Percentiles rank a stretch among this genome's conserved stretches.
Conservation (phyloP, 805 yeast genomes). For the Isabelozyma pseudorhagii region DNA sequence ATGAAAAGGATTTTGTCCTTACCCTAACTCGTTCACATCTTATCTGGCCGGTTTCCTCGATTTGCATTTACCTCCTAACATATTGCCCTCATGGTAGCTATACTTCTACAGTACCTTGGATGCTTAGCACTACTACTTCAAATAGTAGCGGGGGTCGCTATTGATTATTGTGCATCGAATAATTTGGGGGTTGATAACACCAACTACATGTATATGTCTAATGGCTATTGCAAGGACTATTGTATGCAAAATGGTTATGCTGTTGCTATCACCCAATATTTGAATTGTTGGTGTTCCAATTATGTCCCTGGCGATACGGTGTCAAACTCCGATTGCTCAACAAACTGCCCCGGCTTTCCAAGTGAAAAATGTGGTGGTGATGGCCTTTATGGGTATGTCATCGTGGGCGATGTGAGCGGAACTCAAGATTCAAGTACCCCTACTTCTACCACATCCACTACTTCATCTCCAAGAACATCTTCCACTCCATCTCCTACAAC, state of each 20-base stretch:
- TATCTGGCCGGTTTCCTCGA: no score
- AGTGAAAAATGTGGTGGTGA: slow-evolving; percentile 40
- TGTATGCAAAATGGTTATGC: slow-evolving; percentile 44
- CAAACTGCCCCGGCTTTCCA: slow-evolving; percentile 45
- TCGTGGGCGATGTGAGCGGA: slow-evolving; percentile 20
- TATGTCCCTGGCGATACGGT: slow-evolving; percentile 43
- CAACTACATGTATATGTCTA: slow-evolving; percentile 31
- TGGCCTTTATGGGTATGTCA: slow-evolving; percentile 54
- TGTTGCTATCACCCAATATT: slow-evolving; percentile 52
- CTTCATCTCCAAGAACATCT: slow-evolving; percentile 1
- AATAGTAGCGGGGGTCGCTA: background rate
- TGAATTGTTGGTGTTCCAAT: slow-evolving; percentile 62
- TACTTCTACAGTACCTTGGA: background rate
- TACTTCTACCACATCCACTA: slow-evolving; percentile 2
- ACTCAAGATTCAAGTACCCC: slow-evolving; percentile 8
- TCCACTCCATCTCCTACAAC: slow-evolving; percentile 1
- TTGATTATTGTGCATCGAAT: background rate
- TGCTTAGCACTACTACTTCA: slow-evolving; percentile 1
- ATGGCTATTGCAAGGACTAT: slow-evolving; percentile 49
- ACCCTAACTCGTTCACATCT: no score
- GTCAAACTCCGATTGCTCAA: slow-evolving; percentile 28
- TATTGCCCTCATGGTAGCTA: background rate
- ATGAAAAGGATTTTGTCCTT: no score
- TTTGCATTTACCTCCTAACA: no score
- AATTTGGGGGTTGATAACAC: background rate